These are phyloP conservation scores for Scutellaria minor DNA, from an alignment of 257 asterid genomes.

Conservation along the genomic window DNA sequence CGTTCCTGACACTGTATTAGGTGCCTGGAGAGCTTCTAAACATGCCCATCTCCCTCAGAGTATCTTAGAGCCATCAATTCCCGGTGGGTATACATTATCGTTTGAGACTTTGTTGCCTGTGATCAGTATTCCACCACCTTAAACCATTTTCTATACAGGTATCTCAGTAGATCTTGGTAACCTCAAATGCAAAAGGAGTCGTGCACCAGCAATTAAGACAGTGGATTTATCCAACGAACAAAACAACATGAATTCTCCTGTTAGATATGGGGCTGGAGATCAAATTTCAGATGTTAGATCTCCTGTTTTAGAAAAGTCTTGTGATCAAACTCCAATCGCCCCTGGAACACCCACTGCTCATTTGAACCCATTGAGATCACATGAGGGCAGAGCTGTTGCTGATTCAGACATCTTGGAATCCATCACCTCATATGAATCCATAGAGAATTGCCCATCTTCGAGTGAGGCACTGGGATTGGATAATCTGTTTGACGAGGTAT, in stretches of 20 bases:
- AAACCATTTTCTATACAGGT: slow-evolving; percentile 48
- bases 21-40: slow-evolving; percentile 59
- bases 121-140: slow-evolving; percentile 18
- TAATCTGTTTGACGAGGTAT: slow-evolving; percentile 52
- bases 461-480: slow-evolving; percentile 47
- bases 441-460: slow-evolving; percentile 37
- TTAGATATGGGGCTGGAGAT: slow-evolving; percentile 35
- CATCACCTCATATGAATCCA: slow-evolving; percentile 45
- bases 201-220: slow-evolving; percentile 32
- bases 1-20: slow-evolving; percentile 49
- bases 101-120: slow-evolving; percentile 17
- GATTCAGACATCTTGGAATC: slow-evolving; percentile 43
- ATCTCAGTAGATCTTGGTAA: slow-evolving; percentile 38
- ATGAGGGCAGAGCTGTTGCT: slow-evolving; percentile 46
- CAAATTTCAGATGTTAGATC: slow-evolving; percentile 34
- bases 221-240: slow-evolving; percentile 26
- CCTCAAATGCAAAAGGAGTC: slow-evolving; percentile 33
- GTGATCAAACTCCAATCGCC: slow-evolving; percentile 56
- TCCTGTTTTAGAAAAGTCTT: slow-evolving; percentile 30
- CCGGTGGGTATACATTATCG: slow-evolving; percentile 52
- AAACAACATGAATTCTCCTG: slow-evolving; percentile 34
- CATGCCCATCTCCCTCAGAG: slow-evolving; percentile 48
- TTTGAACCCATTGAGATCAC: slow-evolving; percentile 44
- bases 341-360: slow-evolving; percentile 66
- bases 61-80: slow-evolving; percentile 64